Conservation (phyloP, 2,329 filamentous ascomycete genomes). For the Diaporthe nobilis region DNA sequence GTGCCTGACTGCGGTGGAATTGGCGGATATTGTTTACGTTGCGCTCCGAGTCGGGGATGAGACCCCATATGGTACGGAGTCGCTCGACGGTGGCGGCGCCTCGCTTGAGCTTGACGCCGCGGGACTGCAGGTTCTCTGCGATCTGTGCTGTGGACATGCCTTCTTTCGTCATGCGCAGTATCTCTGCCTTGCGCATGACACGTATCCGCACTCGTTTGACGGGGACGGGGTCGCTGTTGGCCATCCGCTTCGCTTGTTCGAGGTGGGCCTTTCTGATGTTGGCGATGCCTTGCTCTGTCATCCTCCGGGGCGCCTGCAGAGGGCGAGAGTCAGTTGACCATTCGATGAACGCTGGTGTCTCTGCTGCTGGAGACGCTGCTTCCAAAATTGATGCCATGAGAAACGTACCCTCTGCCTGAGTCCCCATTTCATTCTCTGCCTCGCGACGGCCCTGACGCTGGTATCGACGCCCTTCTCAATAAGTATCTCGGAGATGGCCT, state of each 20-base stretch:
- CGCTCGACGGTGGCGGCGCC: slow-evolving; percentile 36
- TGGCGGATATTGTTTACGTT: slow-evolving; percentile 31
- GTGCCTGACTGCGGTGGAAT: slow-evolving; percentile 12
- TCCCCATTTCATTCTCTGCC: slow-evolving; percentile 38
- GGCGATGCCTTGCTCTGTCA: slow-evolving; percentile 38
- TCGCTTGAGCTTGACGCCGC: slow-evolving; percentile 27
- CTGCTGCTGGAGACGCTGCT: too few relatives aligned
- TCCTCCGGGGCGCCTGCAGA: slow-evolving; percentile 24
- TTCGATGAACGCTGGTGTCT: too few relatives aligned
- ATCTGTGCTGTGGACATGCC: slow-evolving; percentile 30
- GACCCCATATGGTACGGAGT: slow-evolving; percentile 34
- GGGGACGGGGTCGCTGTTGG: slow-evolving; percentile 32
- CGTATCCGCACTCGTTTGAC: slow-evolving; percentile 29
- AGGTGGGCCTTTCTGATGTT: slow-evolving; percentile 38
- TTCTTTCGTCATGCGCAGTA: slow-evolving; percentile 38
- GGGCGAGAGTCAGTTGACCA: too few relatives aligned
- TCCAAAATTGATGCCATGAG: not conserved
- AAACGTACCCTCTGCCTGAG: slow-evolving; percentile 27
- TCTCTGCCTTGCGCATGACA: slow-evolving; percentile 39
- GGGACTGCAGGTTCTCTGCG: slow-evolving; percentile 34
- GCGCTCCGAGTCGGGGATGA: slow-evolving; percentile 16
- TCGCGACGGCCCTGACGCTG: slow-evolving; percentile 33
- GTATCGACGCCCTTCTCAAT: slow-evolving; percentile 37
- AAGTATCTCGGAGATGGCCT: slow-evolving; percentile 33
- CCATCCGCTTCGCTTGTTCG: slow-evolving; percentile 26